phyloP scores from a whole-genome alignment of 164 flowering plant genomes.

The Umbellularia californica region DNA sequence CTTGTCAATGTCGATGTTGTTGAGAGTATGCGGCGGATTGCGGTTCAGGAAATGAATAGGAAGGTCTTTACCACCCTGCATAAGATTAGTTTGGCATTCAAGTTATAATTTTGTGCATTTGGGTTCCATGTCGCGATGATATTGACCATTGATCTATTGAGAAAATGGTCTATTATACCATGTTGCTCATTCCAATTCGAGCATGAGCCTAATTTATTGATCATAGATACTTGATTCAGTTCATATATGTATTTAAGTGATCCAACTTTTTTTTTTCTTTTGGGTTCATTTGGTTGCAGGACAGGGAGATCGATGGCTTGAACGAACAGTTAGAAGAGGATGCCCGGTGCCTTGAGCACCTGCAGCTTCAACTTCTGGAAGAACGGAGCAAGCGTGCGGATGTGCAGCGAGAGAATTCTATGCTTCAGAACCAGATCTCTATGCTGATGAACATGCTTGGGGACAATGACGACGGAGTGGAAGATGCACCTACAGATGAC shows the following conservation, averaged over 20 bases:
- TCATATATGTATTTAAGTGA: no score
- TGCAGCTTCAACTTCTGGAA: conserved; percentile 77
- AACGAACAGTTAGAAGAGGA: conserved; percentile 89
- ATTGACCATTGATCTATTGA: background rate
- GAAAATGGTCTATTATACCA: no score
- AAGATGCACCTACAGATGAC: conserved; percentile 17
- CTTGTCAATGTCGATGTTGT: conserved; percentile 97
- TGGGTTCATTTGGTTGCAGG: conserved; percentile 38
- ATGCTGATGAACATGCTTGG: conserved; percentile 92
- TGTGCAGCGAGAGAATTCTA: conserved; percentile 65
- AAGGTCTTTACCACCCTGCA: conserved; percentile 44
- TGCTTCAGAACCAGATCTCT: conserved; percentile 64
- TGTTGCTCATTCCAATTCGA: no score
- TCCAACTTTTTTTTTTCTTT: no score
- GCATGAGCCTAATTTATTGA: no score
- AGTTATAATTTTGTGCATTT: background rate
- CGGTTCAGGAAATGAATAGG: conserved; percentile 93
- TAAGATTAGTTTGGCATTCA: background rate
- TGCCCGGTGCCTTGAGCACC: conserved; percentile 59
- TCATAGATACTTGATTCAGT: background rate
- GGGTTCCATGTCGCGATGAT: background rate
- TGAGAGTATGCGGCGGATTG: conserved; percentile 92
- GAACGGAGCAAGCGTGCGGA: conserved; percentile 74
- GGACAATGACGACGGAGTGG: conserved; percentile 46
- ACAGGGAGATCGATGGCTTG: conserved; percentile 79